phyloP scores from a whole-genome alignment of 129 eudicot genomes.

The Saussurea involucrata region DNA sequence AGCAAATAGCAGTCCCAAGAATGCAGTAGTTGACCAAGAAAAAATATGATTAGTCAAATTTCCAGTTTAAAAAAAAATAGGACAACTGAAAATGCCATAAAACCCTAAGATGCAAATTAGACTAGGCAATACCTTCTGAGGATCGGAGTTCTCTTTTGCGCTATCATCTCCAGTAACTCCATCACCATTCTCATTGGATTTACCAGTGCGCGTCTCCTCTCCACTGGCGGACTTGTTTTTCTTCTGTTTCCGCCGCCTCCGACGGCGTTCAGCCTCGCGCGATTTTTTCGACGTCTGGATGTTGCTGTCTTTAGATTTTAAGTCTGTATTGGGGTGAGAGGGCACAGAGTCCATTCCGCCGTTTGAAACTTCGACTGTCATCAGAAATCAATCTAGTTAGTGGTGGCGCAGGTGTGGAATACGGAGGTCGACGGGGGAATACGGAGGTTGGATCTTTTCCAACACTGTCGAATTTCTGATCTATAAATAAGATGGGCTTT shows the following conservation, averaged over 20 bases:
- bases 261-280: constrained; percentile 68
- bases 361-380: constrained; percentile 51
- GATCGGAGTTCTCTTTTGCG: constrained; percentile 59
- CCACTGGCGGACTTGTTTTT: constrained; percentile 55
- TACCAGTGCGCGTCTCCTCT: constrained; percentile 36
- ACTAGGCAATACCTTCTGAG: constrained; percentile 41
- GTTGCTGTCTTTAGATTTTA: constrained; percentile 38
- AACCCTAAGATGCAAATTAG: constrained; percentile 22
- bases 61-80: not conserved
- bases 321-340: constrained; percentile 40
- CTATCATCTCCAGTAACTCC: constrained; percentile 32
- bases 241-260: constrained; percentile 94
- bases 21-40: not conserved
- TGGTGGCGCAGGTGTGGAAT: constrained; percentile 5
- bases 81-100: not conserved
- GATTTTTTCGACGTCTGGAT: constrained; percentile 49
- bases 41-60: not conserved
- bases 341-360: constrained; percentile 14
- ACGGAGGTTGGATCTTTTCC: not conserved
- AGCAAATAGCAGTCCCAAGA: not conserved
- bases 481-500: not conserved
- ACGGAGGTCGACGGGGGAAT: not conserved
- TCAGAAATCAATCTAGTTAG: constrained; percentile 6
- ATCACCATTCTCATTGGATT: constrained; percentile 30
- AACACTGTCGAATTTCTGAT: not conserved